Base-by-base conservation (phyloP, 2,329 filamentous ascomycete species). In the Dothistroma septosporum region DNA sequence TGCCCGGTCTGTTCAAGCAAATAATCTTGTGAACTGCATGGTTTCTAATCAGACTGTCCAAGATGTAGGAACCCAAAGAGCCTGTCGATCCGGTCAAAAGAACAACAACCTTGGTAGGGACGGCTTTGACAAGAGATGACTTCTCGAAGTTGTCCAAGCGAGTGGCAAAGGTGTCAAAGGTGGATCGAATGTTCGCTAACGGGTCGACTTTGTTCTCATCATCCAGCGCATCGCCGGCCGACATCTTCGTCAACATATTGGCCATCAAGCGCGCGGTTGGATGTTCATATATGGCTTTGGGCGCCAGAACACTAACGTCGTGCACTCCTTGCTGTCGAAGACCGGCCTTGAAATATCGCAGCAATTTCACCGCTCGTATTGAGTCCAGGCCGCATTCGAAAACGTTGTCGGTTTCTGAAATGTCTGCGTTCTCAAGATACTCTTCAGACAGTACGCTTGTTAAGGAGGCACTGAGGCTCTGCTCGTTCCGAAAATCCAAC, bases 1-100 rank as follows among this genome's bases (percentile, higher is more conserved):
- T 60, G 21, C 47, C 59, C 8, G 58, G 54, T 9, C 70, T 64
- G 47, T 71, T 72, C 10, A 72, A 61, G 59, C 68, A 74, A 46
- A 66, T 67, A 21, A 75, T 59, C 16, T 68, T 67, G 1, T 50
- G 52, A 4, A 75, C 64, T 6, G 44, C 59, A 1, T 61, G 49
- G 12, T 70, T 62, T 11, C 33, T 47, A 4, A 75, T 64, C 2
- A 75, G 61, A 10, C 52, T 58, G 14, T 70, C 59, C 1, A 75
- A 68, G 6, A 76, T 41, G 56, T 73, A 73, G 19, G 64, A 70
- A 0, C 74, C 73, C 0, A 75, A 60, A 0, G 71, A 68, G 8
- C 74, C 74, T 2, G 74, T 75, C 0, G 68, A 70, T 1, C 74
- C 73, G 2, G 74, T 76, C 14, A 75, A 55, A 16, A 73, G 55